Percentiles rank a stretch among this genome's conserved stretches.
Evolutionary conservation across 768 basidiomycete species (phyloP).

Genomic region (Pleurotus eryngii): DNA sequence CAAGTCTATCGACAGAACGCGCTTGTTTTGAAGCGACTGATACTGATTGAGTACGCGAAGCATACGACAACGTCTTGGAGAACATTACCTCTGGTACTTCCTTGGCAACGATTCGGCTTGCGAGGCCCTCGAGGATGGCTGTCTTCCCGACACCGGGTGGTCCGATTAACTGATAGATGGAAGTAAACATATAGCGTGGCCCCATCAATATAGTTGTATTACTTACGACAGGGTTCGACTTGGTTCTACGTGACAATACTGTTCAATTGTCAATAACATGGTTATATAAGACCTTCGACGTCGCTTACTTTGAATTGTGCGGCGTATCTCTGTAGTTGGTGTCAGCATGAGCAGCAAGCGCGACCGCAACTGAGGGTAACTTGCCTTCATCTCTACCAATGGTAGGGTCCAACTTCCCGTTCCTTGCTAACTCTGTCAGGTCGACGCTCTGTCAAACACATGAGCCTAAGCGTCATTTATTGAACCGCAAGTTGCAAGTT

Average conservation of each 20-base stretch:
- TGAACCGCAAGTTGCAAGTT: background rate
- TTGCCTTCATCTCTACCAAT: conserved; percentile 86
- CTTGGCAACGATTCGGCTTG: conserved; percentile 79
- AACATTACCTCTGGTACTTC: conserved; percentile 85
- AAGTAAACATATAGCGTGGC: background rate
- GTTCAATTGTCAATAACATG: background rate
- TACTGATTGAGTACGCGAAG: background rate
- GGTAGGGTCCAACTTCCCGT: conserved; percentile 86
- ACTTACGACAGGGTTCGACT: conserved; percentile 86
- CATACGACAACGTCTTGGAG: background rate
- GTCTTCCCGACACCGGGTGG: conserved; percentile 93
- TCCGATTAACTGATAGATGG: conserved; percentile 57
- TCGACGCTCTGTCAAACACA: conserved; percentile 62
- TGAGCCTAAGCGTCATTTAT: background rate
- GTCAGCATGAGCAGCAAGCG: background rate
- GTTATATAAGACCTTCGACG: background rate
- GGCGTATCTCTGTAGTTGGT: conserved; percentile 61
- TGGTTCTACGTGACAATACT: conserved; percentile 87
- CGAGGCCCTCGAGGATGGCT: conserved; percentile 87
- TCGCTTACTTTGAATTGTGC: conserved; percentile 82
- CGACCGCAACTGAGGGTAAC: conserved; percentile 8
- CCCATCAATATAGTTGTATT: background rate
- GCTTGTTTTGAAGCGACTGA: conserved; percentile 81
- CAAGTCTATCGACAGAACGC: conserved; percentile 85
- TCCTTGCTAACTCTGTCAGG: conserved; percentile 76